Percentiles rank a stretch among this genome's conserved stretches.
Conservation (phyloP, 371 early-diverging fungal species). For the Actinomucor elegans region DNA sequence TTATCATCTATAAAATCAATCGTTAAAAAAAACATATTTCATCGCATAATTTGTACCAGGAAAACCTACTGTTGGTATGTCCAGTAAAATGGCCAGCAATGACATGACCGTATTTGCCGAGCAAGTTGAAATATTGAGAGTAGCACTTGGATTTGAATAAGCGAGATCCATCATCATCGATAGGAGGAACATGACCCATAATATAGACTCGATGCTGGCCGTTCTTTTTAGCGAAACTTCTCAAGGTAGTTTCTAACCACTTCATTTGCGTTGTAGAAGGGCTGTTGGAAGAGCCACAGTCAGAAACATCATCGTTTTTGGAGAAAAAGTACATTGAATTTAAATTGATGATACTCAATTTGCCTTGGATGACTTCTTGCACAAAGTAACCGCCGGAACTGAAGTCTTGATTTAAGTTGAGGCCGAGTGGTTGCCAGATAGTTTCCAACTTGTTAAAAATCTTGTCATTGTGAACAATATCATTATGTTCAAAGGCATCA, state of each 20-base stretch:
- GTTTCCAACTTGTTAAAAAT: constrained; percentile 21
- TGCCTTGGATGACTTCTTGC: constrained; percentile 19
- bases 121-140: constrained; percentile 32
- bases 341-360: constrained; percentile 22
- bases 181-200: constrained; percentile 56
- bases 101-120: constrained; percentile 40
- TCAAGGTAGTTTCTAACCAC: constrained; percentile 31
- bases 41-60: neutral
- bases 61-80: constrained; percentile 39
- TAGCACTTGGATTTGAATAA: constrained; percentile 33
- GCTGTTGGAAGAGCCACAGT: constrained; percentile 23
- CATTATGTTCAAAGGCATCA: constrained; percentile 35
- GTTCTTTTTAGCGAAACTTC: constrained; percentile 1
- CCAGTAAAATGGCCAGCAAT: constrained; percentile 57
- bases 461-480: constrained; percentile 20
- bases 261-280: constrained; percentile 29
- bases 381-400: constrained; percentile 26
- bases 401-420: constrained; percentile 25
- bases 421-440: constrained; percentile 27
- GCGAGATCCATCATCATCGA: constrained; percentile 27
- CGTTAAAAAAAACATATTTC: neutral
- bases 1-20: constrained; percentile 14
- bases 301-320: constrained; percentile 17
- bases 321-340: constrained; percentile 36
- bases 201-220: constrained; percentile 27